These are phyloP conservation scores for Ricinus communis DNA, from an alignment of 345 rosid species.

Conservation along the genomic window DNA sequence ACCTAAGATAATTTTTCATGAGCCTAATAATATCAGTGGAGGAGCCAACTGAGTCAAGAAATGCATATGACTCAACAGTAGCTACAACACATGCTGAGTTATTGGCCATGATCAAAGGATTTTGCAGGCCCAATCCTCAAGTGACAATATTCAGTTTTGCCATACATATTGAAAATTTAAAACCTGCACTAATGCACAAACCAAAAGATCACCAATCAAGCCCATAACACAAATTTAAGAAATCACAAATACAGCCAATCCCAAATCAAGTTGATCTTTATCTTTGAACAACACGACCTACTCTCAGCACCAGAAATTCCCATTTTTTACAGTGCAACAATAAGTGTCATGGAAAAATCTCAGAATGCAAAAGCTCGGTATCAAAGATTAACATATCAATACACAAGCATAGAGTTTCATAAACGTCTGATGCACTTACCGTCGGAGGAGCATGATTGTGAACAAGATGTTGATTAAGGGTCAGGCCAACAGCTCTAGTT, in stretches of 20 bases:
- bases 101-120: not conserved
- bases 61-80: not conserved
- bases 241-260: not conserved
- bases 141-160: not conserved
- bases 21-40: not conserved
- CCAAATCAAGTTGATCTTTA: not conserved
- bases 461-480: conserved; percentile 81
- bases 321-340: not conserved
- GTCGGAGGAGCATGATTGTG: conserved; percentile 69
- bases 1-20: not conserved
- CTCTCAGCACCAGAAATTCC: not conserved
- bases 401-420: not conserved
- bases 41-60: not conserved
- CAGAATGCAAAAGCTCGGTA: conserved; percentile 10
- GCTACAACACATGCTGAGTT: not conserved
- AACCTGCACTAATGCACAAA: not conserved
- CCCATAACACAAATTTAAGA: not conserved
- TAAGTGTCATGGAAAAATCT: conserved; percentile 1
- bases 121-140: not conserved
- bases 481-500: conserved; percentile 93
- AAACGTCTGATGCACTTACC: conserved; percentile 44
- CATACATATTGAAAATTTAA: not conserved
- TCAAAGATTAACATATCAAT: conserved; percentile 9
- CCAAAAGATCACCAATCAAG: not conserved
- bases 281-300: not conserved